Base-by-base conservation (phyloP, 1,284 basidiomycete species). In the Ustilago shanxiensis region DNA sequence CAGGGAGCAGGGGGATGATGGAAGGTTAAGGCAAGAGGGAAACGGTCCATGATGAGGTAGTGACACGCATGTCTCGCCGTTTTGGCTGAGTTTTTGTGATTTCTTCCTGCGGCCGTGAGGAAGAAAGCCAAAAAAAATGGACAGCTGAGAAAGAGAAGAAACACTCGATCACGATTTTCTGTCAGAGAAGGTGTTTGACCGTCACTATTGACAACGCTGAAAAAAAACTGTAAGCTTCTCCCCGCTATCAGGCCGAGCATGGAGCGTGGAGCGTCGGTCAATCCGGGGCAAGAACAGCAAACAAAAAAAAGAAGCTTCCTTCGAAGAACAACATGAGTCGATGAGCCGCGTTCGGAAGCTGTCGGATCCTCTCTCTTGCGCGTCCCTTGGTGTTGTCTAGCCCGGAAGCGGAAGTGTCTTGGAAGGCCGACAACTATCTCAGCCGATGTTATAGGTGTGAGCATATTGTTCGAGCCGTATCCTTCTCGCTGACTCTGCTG, bases 121-220 rank as follows among this genome's bases (percentile, higher is more conserved):
- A 28, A 44, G 28, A 33, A 50, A 52, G 37, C 9, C 11, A 44
- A 22, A 44, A n/a, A 44, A 53, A n/a, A 39, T 24, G 22, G 50
- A 45, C 28, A 58, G 56, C 10, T 51, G 29, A 20, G 29, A 52
- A 50, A 29, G n/a, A 29, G 50, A 52, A 50, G 47, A 28, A 41
- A 7, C 20, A 39, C 37, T 51, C 60, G 60, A 55, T 62, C 60
- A 62, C 60, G 39, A 45, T 53, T 53, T 53, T 39, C 41, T 22
- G 3, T 18, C 52, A 37, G 26, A 39, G 1, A 11, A 8, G 35
- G 1, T 56, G 54, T 56, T 56, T 28, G 39, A 31, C n/a, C 39
- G 54, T n/a, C 24, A 56, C 37, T 20, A 4, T 20, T 28, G 28
- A 56, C 54, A 56, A n/a, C 4, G 5, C 20, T 6, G 45, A 37